A percentile compares a stretch with the other conserved stretches of the same genome.
These are phyloP conservation scores for Chlamydomonas eustigma DNA, from an alignment of 139 green algal species.

Conservation along the genomic window DNA sequence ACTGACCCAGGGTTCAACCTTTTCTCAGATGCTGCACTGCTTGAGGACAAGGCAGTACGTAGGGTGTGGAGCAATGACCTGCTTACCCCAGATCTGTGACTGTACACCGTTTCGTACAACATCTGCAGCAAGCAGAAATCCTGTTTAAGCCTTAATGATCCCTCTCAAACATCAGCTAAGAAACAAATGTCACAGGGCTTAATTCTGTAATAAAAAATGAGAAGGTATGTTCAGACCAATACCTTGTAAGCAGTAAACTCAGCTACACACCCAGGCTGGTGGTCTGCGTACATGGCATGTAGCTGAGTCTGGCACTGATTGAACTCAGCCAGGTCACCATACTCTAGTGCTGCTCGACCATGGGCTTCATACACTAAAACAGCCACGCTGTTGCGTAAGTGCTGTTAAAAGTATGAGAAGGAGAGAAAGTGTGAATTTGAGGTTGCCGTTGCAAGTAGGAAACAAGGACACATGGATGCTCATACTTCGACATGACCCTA, in stretches of 20 bases:
- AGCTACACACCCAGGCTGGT: conserved; percentile 28
- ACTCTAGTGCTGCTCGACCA: conserved; percentile 73
- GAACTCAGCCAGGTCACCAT: conserved; percentile 83
- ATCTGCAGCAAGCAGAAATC: conserved; percentile 22
- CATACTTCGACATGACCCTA: neutral
- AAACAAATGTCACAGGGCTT: no score
- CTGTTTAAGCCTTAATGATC: no score
- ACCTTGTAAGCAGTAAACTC: conserved; percentile 53
- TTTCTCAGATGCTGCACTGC: neutral
- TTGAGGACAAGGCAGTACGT: conserved; percentile 17
- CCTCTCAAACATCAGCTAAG: no score
- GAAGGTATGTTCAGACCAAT: no score
- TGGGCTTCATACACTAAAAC: conserved; percentile 80
- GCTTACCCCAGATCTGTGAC: conserved; percentile 24
- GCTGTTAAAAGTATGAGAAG: no score
- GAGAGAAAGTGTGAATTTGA: no score
- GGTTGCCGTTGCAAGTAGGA: no score
- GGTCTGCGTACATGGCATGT: conserved; percentile 49
- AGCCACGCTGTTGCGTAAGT: neutral
- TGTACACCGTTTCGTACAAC: conserved; percentile 61
- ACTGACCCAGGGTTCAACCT: no score
- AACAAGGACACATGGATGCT: neutral
- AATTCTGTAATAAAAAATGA: no score
- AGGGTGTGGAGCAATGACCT: conserved; percentile 58
- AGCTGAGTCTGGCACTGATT: conserved; percentile 90